Percentiles rank a stretch among this genome's conserved stretches.
Evolutionary conservation across 2,329 filamentous ascomycete species (phyloP).

Genomic region (Trichoderma brevicompactum): DNA sequence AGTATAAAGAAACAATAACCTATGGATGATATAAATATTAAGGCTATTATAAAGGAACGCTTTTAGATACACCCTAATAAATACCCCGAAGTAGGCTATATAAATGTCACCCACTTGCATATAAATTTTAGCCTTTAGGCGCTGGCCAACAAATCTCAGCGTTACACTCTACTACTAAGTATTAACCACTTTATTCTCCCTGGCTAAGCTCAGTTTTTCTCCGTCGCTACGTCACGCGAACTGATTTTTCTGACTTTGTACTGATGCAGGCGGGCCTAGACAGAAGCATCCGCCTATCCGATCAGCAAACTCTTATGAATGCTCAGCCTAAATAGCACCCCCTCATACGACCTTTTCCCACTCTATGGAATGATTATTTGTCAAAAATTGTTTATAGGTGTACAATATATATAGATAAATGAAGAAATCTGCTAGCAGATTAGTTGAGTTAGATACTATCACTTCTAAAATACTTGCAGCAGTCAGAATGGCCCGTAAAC

Average conservation of each 20-base stretch:
- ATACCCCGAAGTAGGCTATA: constrained; percentile 3
- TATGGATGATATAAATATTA: neutral
- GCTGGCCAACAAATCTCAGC: neutral
- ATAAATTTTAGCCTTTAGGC: constrained; percentile 10
- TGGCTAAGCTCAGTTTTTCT: constrained; percentile 2
- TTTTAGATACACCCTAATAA: no score
- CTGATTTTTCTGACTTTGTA: neutral
- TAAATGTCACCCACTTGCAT: neutral
- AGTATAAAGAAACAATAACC: no score
- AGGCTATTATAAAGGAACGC: neutral
- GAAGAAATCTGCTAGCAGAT: neutral
- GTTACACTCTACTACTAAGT: neutral
- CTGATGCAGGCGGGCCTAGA: neutral
- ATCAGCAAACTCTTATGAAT: neutral
- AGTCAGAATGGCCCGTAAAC: constrained; percentile 6
- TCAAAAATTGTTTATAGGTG: neutral
- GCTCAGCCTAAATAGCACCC: constrained; percentile 22
- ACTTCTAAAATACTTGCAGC: neutral
- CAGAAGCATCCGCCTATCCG: constrained; percentile 10
- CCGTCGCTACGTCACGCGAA: neutral
- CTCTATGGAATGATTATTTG: neutral
- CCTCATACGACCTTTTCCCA: neutral
- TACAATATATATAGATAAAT: constrained; percentile 14
- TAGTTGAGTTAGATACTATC: neutral
- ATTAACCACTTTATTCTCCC: neutral